Evolutionary conservation across 2,329 filamentous ascomycete genomes (phyloP).

Genomic region (Xylariales sp.): DNA sequence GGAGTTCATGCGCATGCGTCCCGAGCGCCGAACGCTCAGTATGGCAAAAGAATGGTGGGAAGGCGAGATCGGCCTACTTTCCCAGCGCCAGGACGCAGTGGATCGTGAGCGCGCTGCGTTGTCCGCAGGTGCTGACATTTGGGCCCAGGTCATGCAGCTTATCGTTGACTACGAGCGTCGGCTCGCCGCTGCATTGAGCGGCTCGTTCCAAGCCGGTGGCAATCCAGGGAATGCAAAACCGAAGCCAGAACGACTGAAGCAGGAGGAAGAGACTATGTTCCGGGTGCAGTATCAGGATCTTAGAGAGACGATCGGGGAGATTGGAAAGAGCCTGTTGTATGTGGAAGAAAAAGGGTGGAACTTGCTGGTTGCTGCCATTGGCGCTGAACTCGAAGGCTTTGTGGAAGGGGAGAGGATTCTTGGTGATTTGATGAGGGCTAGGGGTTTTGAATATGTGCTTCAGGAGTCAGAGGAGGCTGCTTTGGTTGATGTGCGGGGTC

Average conservation of each 20-base stretch:
- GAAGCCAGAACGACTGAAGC: conserved; percentile 19
- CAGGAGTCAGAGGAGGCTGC: too few relatives aligned
- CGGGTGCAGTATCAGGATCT: conserved; percentile 50
- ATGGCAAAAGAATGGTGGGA: conserved; percentile 71
- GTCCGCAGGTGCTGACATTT: conserved; percentile 61
- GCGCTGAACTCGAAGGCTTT: conserved; percentile 67
- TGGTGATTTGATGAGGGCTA: conserved; percentile 20
- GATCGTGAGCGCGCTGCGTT: conserved; percentile 61
- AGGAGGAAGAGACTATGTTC: conserved; percentile 33
- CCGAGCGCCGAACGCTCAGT: conserved; percentile 60
- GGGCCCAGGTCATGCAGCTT: conserved; percentile 56
- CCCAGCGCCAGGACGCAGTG: conserved; percentile 50
- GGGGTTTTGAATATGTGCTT: conserved; percentile 5
- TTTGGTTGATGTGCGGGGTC: conserved; percentile 12
- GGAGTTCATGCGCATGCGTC: conserved; percentile 57
- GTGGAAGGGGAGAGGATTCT: conserved; percentile 55
- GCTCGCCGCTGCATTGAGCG: conserved; percentile 15
- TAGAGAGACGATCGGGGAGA: conserved; percentile 46
- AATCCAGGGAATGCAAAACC: conserved; percentile 10
- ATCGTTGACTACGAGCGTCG: conserved; percentile 60
- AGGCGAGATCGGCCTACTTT: conserved; percentile 53
- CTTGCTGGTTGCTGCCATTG: conserved; percentile 68
- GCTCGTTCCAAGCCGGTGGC: background rate
- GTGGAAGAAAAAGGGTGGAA: conserved; percentile 66
- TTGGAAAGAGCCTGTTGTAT: conserved; percentile 49